Conservation (phyloP, 257 asterid genomes). For the Ilex asprella region DNA sequence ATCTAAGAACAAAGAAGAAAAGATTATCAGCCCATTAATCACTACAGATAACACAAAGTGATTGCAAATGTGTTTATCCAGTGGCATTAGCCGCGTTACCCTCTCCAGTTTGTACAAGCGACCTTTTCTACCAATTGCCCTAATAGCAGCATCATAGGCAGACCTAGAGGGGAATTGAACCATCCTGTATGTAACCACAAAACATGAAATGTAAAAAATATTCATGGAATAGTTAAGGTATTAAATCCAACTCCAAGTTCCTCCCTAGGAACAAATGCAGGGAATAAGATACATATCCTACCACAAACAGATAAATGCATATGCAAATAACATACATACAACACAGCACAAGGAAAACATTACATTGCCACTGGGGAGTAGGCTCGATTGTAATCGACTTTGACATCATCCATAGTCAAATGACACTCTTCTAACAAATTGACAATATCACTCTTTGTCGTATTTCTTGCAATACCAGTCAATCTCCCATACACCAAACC, state of each 20-base stretch:
- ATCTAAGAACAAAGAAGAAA: conserved; percentile 34
- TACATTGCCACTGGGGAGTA: conserved; percentile 13
- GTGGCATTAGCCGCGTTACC: conserved; percentile 34
- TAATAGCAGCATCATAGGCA: conserved; percentile 37
- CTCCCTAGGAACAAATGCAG: not conserved
- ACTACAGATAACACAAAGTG: not conserved
- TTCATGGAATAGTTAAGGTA: not conserved
- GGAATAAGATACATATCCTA: not conserved
- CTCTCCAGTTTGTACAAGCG: conserved; percentile 39
- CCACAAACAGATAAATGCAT: not conserved
- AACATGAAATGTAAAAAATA: not conserved
- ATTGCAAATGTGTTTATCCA: not conserved
- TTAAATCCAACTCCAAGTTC: not conserved
- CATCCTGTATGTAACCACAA: conserved; percentile 34
- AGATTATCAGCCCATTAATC: conserved; percentile 10
- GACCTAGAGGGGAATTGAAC: conserved; percentile 49
- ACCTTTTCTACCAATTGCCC: conserved; percentile 42
- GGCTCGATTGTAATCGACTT: conserved; percentile 12
- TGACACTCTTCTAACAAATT: conserved; percentile 11
- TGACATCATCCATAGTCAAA: conserved; percentile 13
- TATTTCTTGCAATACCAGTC: conserved; percentile 4
- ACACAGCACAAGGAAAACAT: not conserved
- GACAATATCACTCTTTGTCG: conserved; percentile 15
- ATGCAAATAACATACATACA: not conserved
- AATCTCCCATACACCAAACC: conserved; percentile 15